Base-by-base conservation (phyloP, 2,329 filamentous ascomycete species). In the Pyrenochaeta sp. region DNA sequence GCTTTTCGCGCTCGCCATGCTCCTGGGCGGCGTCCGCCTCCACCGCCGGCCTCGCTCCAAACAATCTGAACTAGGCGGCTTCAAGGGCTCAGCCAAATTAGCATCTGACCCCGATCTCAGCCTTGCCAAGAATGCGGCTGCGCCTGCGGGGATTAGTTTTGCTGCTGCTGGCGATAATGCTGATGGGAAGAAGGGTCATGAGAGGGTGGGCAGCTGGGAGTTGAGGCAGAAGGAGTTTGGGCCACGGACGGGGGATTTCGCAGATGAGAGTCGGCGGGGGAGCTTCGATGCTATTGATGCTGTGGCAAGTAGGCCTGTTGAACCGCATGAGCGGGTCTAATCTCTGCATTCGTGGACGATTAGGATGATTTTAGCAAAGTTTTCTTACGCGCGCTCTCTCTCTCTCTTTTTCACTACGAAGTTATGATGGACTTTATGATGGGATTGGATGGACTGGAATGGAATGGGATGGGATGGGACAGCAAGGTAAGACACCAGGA, bases 201-300 rank as follows among this genome's bases (percentile, higher is more conserved):
- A 86, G 72, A 75, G 85, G 43, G 77, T 82, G 19, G 85, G 83
- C 0, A 87, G 85, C 58, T 88, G 85, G 85, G 85, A 87, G 68
- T 71, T 87, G 72, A 58, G 69, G 39, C 78, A 79, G 52, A 75
- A 76, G 54, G 69, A 75, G 61, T 65, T 68, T 54, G 71, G 70
- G 32, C 48, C 52, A 34, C 52, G 52, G 24, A 39, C 48, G 24
- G 69, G 60, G 34, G 63, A 69, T 40, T 27, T 59, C 19, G 67
- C 59, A 3, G 70, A 64, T 25, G 65, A 56, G 65, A 76, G 68
- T 63, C 52, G 67, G 54, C 61, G 62, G 64, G 77, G 74, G 50
- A 83, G 81, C 61, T 80, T 82, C 58, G 81, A 83, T 52, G 78
- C 78, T 7, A 79, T 81, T 44, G 78, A 81, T 55, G 75, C 75